These are phyloP conservation scores for Toxoplasma gondii DNA, from an alignment of 169 alveolate species.

Conservation along the genomic window DNA sequence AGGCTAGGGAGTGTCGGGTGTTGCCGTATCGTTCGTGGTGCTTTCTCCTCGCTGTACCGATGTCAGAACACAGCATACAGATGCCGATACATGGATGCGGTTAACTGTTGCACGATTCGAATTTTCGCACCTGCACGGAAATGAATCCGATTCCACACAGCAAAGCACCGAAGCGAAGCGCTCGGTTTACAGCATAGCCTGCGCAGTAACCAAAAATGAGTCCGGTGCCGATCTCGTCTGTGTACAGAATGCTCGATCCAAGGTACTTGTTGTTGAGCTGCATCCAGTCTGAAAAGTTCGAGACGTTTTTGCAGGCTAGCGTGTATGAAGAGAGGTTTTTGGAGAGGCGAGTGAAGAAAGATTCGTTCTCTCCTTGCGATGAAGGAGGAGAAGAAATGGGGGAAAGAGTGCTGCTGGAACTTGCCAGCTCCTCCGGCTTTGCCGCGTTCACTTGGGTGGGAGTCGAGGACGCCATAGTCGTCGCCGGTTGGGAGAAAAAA, in stretches of 20 bases:
- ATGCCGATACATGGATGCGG: no score
- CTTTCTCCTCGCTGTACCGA: no score
- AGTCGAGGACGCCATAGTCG: no score
- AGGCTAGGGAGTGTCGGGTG: no score
- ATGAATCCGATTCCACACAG: constrained; percentile 38
- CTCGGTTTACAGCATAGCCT: constrained; percentile 21
- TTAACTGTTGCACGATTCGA: no score
- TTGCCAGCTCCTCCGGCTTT: no score
- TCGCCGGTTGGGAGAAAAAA: no score
- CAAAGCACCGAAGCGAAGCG: constrained; percentile 21
- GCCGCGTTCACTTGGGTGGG: no score
- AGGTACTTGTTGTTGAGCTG: background rate
- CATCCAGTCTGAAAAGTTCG: constrained; percentile 9
- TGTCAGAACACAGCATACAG: no score
- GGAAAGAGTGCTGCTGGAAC: no score
- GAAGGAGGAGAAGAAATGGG: no score
- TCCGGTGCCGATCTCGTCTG: constrained; percentile 36
- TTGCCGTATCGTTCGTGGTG: no score
- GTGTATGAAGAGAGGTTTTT: background rate
- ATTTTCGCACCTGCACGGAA: constrained; percentile 14
- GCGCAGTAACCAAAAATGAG: constrained; percentile 40
- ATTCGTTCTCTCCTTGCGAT: background rate
- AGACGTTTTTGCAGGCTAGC: background rate
- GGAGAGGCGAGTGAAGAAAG: background rate
- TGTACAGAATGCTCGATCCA: constrained; percentile 31